Conservation (phyloP, 306 rosid species). For the Cyamopsis tetragonoloba region DNA sequence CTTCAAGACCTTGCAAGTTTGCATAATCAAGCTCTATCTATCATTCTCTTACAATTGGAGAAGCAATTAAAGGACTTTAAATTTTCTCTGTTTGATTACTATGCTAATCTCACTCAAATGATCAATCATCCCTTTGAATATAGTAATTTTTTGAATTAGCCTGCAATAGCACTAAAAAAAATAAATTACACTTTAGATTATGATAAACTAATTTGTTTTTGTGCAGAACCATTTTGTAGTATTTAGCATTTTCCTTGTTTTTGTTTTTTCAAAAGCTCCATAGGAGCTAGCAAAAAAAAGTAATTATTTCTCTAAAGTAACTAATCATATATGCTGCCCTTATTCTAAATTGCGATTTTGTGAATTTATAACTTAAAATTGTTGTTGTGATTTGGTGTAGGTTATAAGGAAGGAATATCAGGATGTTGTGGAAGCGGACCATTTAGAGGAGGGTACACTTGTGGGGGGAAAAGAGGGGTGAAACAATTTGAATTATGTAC, state of each 20-base stretch:
- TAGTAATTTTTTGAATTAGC: conserved; percentile 34
- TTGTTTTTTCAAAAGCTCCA: too few relatives aligned
- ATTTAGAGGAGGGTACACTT: conserved; percentile 58
- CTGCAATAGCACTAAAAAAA: too few relatives aligned
- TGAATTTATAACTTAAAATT: neutral
- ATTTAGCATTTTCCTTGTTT: too few relatives aligned
- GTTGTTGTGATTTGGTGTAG: too few relatives aligned
- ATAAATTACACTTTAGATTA: neutral
- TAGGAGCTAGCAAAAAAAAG: too few relatives aligned
- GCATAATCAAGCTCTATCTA: conserved; percentile 56
- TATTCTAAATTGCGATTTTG: neutral
- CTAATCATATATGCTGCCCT: too few relatives aligned
- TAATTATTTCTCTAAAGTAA: too few relatives aligned
- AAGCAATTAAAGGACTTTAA: conserved; percentile 55
- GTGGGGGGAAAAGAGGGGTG: conserved; percentile 77
- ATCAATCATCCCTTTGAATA: conserved; percentile 54
- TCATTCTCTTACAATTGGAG: conserved; percentile 37
- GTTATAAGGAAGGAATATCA: conserved; percentile 63
- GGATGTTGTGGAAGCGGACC: conserved; percentile 87
- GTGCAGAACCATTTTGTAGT: too few relatives aligned
- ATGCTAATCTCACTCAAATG: conserved; percentile 36
- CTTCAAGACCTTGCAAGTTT: conserved; percentile 39
- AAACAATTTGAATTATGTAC: conserved; percentile 55
- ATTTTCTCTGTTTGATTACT: conserved; percentile 62
- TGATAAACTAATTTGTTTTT: neutral